A percentile compares a stretch with the other conserved stretches of the same genome.
Conservation (phyloP, 2,329 filamentous ascomycete species). For the Alternaria brassicicola region DNA sequence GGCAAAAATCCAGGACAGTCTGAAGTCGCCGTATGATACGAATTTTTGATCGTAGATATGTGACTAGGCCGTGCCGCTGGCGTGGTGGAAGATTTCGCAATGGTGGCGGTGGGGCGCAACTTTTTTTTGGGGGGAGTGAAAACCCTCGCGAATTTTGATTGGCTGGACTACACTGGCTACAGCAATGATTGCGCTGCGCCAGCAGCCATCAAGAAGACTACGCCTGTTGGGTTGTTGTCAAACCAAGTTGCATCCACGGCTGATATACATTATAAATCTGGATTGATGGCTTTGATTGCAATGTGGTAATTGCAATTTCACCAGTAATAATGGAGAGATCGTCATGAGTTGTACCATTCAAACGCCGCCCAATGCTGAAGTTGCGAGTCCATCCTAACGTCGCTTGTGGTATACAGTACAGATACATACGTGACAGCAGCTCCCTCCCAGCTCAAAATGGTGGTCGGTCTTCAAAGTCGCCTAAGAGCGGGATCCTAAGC, state of each 20-base stretch:
- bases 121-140: constrained; percentile 15
- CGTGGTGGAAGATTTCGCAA: constrained; percentile 23
- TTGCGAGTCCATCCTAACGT: constrained; percentile 9
- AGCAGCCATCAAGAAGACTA: background rate
- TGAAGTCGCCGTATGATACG: no score
- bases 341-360: background rate
- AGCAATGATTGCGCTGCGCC: background rate
- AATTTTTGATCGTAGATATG: background rate
- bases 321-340: background rate
- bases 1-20: background rate
- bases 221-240: background rate
- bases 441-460: background rate
- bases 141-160: constrained; percentile 11
- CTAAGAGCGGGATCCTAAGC: constrained; percentile 23
- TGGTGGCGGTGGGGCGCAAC: constrained; percentile 25
- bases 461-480: background rate
- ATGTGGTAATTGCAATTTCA: background rate
- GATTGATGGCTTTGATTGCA: background rate
- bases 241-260: background rate
- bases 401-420: constrained; percentile 22
- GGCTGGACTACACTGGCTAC: constrained; percentile 1
- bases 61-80: constrained; percentile 4
- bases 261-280: background rate
- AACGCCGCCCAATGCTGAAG: constrained; percentile 34
- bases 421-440: constrained; percentile 11